Conservation (phyloP, 768 basidiomycete genomes). For the Suillus placidus region DNA sequence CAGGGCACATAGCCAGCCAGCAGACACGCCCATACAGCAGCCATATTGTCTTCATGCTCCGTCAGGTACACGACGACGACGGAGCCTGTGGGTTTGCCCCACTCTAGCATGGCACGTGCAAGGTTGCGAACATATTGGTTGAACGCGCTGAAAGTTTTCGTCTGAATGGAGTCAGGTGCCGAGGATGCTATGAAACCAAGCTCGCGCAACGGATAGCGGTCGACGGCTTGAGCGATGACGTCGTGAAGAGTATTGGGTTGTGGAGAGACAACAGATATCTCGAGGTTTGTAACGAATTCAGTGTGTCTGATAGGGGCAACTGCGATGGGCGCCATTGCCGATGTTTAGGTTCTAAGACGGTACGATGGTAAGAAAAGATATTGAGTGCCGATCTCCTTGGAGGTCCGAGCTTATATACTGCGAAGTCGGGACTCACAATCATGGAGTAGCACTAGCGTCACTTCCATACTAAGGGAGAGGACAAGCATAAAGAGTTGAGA, state of each 20-base stretch:
- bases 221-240: conserved; percentile 24
- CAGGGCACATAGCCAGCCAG: conserved; percentile 35
- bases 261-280: conserved; percentile 1
- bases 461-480: no score
- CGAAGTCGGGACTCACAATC: background rate
- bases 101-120: conserved; percentile 23
- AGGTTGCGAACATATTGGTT: conserved; percentile 20
- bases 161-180: conserved; percentile 32
- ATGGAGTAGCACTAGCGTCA: background rate
- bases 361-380: background rate
- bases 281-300: conserved; percentile 11
- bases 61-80: conserved; percentile 32
- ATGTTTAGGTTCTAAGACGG: background rate
- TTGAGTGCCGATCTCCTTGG: background rate
- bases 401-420: background rate
- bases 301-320: conserved; percentile 15
- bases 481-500: no score
- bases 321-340: conserved; percentile 21
- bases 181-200: conserved; percentile 32
- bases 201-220: conserved; percentile 25
- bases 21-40: conserved; percentile 34
- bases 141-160: conserved; percentile 28
- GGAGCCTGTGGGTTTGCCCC: conserved; percentile 30
- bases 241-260: conserved; percentile 23
- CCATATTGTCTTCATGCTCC: conserved; percentile 38